These are phyloP conservation scores for Aphanocladium album DNA, from an alignment of 2,329 filamentous ascomycete species.

Conservation along the genomic window DNA sequence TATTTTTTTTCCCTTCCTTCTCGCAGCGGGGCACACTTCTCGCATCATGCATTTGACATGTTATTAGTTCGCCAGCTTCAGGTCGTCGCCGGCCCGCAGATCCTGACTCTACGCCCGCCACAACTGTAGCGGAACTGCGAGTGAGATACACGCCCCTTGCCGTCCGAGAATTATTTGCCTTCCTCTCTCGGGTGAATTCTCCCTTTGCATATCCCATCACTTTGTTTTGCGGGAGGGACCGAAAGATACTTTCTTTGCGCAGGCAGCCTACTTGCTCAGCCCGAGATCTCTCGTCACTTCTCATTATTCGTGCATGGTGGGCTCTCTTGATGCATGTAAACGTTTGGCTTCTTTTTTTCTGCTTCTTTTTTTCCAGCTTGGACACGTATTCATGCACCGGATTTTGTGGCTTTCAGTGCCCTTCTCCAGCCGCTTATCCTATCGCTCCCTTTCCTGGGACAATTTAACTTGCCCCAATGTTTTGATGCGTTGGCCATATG, in stretches of 20 bases:
- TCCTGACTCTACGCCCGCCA: slow-evolving; percentile 12
- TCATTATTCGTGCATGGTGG: background rate
- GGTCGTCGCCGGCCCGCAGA: slow-evolving; percentile 3
- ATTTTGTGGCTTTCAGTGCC: background rate
- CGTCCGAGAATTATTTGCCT: background rate
- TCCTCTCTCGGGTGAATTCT: background rate
- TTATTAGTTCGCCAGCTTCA: slow-evolving; percentile 6
- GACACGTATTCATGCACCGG: background rate
- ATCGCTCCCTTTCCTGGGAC: background rate
- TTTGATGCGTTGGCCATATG: slow-evolving; percentile 14
- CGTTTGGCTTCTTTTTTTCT: background rate
- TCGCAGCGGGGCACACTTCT: background rate
- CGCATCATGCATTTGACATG: slow-evolving; percentile 6
- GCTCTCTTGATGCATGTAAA: background rate
- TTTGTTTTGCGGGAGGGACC: background rate
- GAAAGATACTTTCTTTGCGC: background rate
- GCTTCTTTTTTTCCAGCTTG: background rate
- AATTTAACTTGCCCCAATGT: slow-evolving; percentile 11
- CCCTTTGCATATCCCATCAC: background rate
- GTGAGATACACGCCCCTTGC: slow-evolving; percentile 8
- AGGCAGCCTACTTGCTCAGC: background rate
- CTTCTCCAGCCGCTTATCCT: background rate
- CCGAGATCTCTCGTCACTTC: background rate
- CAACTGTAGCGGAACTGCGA: background rate
- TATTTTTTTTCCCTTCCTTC: background rate